Evolutionary conservation across 2,329 filamentous ascomycete genomes (phyloP).

Genomic region (Daldinia sp.): DNA sequence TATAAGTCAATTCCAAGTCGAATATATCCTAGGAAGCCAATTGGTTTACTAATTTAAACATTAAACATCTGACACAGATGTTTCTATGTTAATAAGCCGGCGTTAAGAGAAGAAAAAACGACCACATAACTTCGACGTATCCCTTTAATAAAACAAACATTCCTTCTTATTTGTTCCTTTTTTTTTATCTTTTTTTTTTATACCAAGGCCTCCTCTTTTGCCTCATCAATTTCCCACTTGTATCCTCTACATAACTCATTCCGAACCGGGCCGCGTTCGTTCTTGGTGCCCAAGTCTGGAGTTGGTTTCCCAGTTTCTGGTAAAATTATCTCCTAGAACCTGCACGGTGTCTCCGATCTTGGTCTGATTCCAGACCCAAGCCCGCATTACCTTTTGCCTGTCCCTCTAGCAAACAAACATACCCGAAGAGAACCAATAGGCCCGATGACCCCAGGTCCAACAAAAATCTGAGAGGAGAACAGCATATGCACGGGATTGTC

Average conservation of each 20-base stretch:
- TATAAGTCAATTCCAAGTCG: not conserved
- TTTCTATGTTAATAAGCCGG: slow-evolving; percentile 20
- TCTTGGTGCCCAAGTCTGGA: slow-evolving; percentile 20
- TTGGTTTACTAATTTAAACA: slow-evolving; percentile 13
- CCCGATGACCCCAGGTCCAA: slow-evolving; percentile 24
- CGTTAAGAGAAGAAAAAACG: slow-evolving; percentile 9
- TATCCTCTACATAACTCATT: slow-evolving; percentile 16
- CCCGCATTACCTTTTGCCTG: slow-evolving; percentile 20
- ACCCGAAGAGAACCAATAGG: slow-evolving; percentile 26
- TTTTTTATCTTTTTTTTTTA: slow-evolving; percentile 1
- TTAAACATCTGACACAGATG: slow-evolving; percentile 3
- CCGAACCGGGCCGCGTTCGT: slow-evolving; percentile 6
- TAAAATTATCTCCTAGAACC: slow-evolving; percentile 15
- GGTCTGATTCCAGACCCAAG: slow-evolving; percentile 29
- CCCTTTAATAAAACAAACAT: not conserved
- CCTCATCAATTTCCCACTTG: slow-evolving; percentile 13
- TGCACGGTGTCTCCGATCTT: slow-evolving; percentile 22
- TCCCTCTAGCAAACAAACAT: slow-evolving; percentile 30
- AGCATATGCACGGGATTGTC: slow-evolving; percentile 36
- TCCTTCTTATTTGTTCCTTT: not conserved
- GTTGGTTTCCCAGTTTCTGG: slow-evolving; percentile 13
- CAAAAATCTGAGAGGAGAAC: slow-evolving; percentile 23
- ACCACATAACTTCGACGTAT: not conserved
- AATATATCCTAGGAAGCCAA: slow-evolving; percentile 15
- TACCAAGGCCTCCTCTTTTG: not conserved